Base-by-base conservation (phyloP, 2,329 filamentous ascomycete genomes). In the Diaporthe citriasiana region DNA sequence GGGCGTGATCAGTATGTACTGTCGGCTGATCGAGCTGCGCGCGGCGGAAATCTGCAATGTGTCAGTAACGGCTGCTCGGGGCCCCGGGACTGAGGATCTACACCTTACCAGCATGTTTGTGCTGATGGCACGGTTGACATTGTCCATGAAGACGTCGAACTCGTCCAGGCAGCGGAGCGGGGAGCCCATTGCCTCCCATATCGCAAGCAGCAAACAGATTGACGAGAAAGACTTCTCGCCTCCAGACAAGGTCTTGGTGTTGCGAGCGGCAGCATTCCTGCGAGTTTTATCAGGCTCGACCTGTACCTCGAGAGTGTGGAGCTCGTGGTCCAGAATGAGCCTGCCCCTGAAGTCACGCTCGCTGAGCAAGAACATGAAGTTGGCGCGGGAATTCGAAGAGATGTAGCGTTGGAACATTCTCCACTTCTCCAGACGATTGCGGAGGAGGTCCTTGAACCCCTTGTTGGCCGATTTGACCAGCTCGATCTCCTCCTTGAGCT, bases 111-210 rank as follows among this genome's bases (percentile, higher is more conserved):
- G 93, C 93, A 99, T 95, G 76, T 94, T 93, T 79, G 97, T 98
- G 81, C 94, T 97, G 78, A 97, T 94, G 72, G 94, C 94, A 75
- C 97, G 92, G 83, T 99, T 99, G 74, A 98, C 94, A 78, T 93
- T 95, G 83, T 99, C 97, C 97, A 99, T 99, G 87, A 98, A 99
- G 42, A 99, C 97, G 82, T 99, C 97, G 81, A 98, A 99, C 83
- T 99, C 97, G 83, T 99, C 97, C 71, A 99, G 87, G 80, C 97
- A 99, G 71, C 97, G 91, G 75, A 99, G 93, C 0, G 95, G 96
- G 25, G 95, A 97, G 15, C 97, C 96, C 93, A 99, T 99, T 40
- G 97, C 96, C 81, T 99, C 97, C 97, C 97, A 99, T 25, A 99
- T 93, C 3, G 95, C 91, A 42, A 99, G 88, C 71, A 99, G 86